phyloP scores from a whole-genome alignment of 192 early-diverging fungal genomes.

The Coemansia sp. region DNA sequence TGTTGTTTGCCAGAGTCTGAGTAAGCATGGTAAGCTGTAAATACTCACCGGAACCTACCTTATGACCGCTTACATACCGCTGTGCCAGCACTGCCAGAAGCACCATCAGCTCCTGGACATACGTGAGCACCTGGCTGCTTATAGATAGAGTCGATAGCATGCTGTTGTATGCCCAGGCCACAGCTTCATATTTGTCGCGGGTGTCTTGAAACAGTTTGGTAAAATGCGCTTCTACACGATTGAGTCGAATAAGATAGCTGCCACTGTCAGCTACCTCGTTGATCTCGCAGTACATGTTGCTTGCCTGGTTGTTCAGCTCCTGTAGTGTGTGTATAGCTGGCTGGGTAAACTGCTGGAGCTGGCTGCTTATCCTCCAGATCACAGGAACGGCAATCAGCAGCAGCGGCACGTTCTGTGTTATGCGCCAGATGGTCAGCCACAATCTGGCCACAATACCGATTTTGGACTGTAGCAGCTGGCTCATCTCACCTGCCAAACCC shows the following conservation, averaged over 20 bases:
- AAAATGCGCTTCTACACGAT: conserved; percentile 57
- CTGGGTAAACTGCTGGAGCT: not conserved
- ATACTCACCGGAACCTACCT: conserved; percentile 55
- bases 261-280: conserved; percentile 52
- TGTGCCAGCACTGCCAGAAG: conserved; percentile 15
- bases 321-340: not conserved
- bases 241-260: conserved; percentile 61
- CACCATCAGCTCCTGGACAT: conserved; percentile 36
- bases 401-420: not conserved
- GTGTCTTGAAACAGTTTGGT: conserved; percentile 45
- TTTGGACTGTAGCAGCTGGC: not conserved
- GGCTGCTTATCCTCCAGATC: not conserved
- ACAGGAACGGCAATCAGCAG: not conserved
- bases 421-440: not conserved
- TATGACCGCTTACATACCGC: conserved; percentile 53
- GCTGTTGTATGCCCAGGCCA: conserved; percentile 55
- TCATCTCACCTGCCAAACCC: not conserved
- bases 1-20: not conserved
- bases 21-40: not conserved
- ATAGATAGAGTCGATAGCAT: conserved; percentile 59
- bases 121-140: conserved; percentile 52
- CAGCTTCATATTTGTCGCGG: conserved; percentile 59
- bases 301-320: not conserved
- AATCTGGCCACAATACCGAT: not conserved
- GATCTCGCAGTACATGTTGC: not conserved